Base-by-base conservation (phyloP, 2,329 filamentous ascomycete genomes). In the Byssothecium circinans region DNA sequence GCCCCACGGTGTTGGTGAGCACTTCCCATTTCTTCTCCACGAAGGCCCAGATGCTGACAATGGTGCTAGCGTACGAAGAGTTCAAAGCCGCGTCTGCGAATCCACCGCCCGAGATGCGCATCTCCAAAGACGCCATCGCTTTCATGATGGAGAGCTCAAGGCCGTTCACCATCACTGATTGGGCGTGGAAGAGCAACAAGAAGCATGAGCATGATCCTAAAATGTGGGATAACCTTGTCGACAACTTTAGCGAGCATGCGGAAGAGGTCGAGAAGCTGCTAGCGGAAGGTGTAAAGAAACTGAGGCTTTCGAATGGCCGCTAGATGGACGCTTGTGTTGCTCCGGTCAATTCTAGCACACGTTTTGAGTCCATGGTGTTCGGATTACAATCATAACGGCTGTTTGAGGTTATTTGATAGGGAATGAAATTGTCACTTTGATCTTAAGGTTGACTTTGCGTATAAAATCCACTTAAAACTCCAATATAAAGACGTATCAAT, bases 61-160 rank as follows among this genome's bases (percentile, higher is more conserved):
- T 25, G 6, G 23, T 25, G 23, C 2, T 32, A 41, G 80, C 81
- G 0, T 81, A 82, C 51, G 78, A 82, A 58, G 74, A 79, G 43
- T 69, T 84, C 58, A 77, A 78, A 53, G 81, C 81, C 2, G 65
- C 69, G 45, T 84, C 83, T 60, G 75, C 36, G 76, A 79, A n/a
- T 73, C 59, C 63, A 7, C 67, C 65, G 3, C 68, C 67, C 0
- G 64, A 67, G 53, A 67, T 67, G 61, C 65, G 57, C 29, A 71
- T 71, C 18, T 67, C 62, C 10, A 58, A 81, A 54, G 81, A 78
- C 1, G 83, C 81, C 50, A 78, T 86, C 71, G 82, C 81, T 1
- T 84, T 85, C 49, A 84, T 84, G 81, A 83, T 84, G 73, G 82
- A 84, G 69, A 80, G 75, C 43, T 61, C 53, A 15, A 46, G 67